Conservation (phyloP, 2,329 filamentous ascomycete genomes). For the Leptoxyphium fumago region DNA sequence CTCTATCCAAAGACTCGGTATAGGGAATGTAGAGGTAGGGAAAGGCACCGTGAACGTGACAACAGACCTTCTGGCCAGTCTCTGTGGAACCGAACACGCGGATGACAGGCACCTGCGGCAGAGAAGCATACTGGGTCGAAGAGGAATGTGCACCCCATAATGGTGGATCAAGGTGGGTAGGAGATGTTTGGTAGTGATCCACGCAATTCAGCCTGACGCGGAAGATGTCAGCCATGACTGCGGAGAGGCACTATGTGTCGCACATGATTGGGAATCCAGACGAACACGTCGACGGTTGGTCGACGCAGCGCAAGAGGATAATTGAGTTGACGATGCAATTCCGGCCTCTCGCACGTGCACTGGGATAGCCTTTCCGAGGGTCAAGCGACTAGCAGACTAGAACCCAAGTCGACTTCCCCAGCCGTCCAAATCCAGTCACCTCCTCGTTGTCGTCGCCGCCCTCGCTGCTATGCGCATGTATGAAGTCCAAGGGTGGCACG, state of each 20-base stretch:
- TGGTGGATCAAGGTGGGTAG: conserved; percentile 67
- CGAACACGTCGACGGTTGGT: too few species aligned
- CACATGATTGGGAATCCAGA: not conserved
- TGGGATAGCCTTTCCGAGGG: too few species aligned
- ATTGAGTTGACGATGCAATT: too few species aligned
- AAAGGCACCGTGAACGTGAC: conserved; percentile 88
- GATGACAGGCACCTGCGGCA: conserved; percentile 69
- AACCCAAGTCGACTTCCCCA: too few species aligned
- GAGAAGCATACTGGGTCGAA: conserved; percentile 42
- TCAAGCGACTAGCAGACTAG: too few species aligned
- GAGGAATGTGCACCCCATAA: conserved; percentile 40
- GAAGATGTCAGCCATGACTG: conserved; percentile 37
- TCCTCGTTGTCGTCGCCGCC: too few species aligned
- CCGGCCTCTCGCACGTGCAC: too few species aligned
- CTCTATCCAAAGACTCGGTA: conserved; percentile 11
- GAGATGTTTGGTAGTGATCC: conserved; percentile 77
- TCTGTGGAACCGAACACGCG: conserved; percentile 86
- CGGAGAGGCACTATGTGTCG: conserved; percentile 4
- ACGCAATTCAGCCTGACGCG: conserved; percentile 88
- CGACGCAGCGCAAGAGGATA: too few species aligned
- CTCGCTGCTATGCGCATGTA: too few species aligned
- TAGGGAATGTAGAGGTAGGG: conserved; percentile 71
- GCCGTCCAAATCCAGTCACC: too few species aligned
- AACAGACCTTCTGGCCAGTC: conserved; percentile 89
- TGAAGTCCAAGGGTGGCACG: too few species aligned